Evolutionary conservation across 345 rosid genomes (phyloP), one percentile per base, ranked within the genome.

Genomic region (Euphorbia peplus): DNA sequence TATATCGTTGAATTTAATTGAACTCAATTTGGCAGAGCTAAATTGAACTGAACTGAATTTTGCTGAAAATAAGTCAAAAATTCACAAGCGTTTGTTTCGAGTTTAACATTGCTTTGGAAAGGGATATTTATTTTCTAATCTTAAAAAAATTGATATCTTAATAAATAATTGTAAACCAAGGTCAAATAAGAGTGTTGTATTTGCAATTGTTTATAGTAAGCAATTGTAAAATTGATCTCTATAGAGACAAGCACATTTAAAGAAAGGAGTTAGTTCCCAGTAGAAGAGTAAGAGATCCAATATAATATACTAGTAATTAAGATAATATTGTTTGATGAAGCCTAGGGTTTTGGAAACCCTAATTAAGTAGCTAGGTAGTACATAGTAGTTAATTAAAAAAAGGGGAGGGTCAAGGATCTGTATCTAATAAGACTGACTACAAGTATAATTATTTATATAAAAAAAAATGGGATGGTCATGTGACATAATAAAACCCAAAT

Each of bases 331-430:
- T 66, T 66, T 74, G 78, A 76, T 78, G 73, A 63, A 77, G 76
- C 85, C 70, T 82, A 77, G 85, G 80, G 82, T 74, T 77, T 79
- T 46, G 67, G 56, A 72, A 81, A 70, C 52, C 32, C 29, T 24
- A 30, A n/a, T n/a, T n/a, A n/a, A n/a, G n/a, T n/a, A n/a, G n/a
- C n/a, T n/a, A n/a, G n/a, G n/a, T n/a, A n/a, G n/a, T n/a, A n/a
- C n/a, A n/a, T n/a, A 11, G 39, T 39, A 44, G 50, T 1, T 44
- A 44, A 44, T 44, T 44, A 44, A 32, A 28, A 32, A 70, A 32
- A n/a, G n/a, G n/a, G n/a, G n/a, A n/a, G 64, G 71, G 78, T 50
- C 65, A 55, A 73, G 47, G 73, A 51, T 53, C 15, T 53, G 14
- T 22, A 53, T 24, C 54, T 56, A 42, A n/a, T n/a, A n/a, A n/a